Evolutionary conservation across 2,329 filamentous ascomycete species (phyloP), one percentile per base, ranked within the genome.

Genomic region (Aspergillus sp.): DNA sequence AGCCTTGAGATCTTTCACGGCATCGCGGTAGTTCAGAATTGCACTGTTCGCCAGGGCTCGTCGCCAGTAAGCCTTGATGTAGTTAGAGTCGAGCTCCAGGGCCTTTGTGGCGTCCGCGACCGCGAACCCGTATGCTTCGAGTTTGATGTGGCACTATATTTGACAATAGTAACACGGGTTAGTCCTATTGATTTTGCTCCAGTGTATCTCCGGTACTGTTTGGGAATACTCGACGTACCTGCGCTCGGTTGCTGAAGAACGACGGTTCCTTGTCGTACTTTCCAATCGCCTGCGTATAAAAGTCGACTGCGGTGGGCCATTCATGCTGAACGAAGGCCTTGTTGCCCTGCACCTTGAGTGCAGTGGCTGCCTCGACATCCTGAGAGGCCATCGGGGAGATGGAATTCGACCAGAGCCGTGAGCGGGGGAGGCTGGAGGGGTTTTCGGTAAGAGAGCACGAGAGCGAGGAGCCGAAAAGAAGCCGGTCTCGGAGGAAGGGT

Each of bases 31-130:
- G 73, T 88, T 88, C 55, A 98, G 82, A 62, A 97, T 97, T 57
- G 93, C 93, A 33, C 93, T 92, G 68, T 95, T 90, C 51, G 93
- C 93, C 23, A 96, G 86, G 52, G 93, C 95, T 78, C 95, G 87
- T 72, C 95, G 87, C 81, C 96, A 99, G 78, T 95, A 96, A 53
- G 93, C 95, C 87, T 98, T 98, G 74, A 93, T 84, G 73, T 96
- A 91, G 69, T 86, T 85, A 15, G 91, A 86, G 70, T 98, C 91
- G 58, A 98, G 80, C 73, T 96, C 91, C 70, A 98, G 87, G 15
- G 95, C 95, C 76, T 90, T 96, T 53, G 90, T 90, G 33, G 93
- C 91, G 77, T 99, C 95, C 52, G 87, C 83, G 67, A 98, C 89
- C 23, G 95, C 93, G 78, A 93, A 96, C 40, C 95, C 95, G 73